Evolutionary conservation across 345 rosid genomes (phyloP), one percentile per base, ranked within the genome.

Genomic region (Salix arbutifolia): DNA sequence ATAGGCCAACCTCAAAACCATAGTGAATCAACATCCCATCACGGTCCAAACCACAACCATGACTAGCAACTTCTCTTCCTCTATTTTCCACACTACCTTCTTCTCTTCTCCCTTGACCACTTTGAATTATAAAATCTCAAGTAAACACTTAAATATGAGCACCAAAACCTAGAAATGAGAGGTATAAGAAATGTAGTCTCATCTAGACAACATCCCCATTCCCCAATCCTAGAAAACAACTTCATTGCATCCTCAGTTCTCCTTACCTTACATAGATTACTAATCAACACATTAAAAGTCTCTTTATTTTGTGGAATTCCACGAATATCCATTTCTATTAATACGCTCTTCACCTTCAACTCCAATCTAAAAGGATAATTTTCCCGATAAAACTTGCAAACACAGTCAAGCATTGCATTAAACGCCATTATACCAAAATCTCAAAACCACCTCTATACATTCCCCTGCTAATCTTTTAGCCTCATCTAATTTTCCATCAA

Each of bases 381-480:
- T 62, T 84, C 75, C 85, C 97, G 87, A 71, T 97, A 95, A 68
- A 96, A 91, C 87, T 85, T 92, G 77, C 95, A 93, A 42, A 90
- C 96, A 80, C 99, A 93, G 79, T 93, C 94, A 75, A 93, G 89
- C 48, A 93, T 86, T 10, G 92, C 75, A 72, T 93, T 93, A 76
- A 89, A 95, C 0, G 96, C 92, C 79, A 67, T 65, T 0, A 88
- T 53, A 19, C 99, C 92, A 33, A 28, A 28, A 90, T 83, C 94
- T 91, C 96, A 65, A 95, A 95, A 4, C 99, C 98, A 78, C 98
- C 99, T 85, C 97, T 88, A 75, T 89, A 88, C 96, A 93, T 96
- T 76, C 93, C 99, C 91, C 90, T 18, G 92, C 93, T 78, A 96
- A 79, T 75, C 99, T 86, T 75, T 85, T 91, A 1, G 99, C 99